phyloP scores from a whole-genome alignment of 345 rosid genomes.

The Cardamine occulta region DNA sequence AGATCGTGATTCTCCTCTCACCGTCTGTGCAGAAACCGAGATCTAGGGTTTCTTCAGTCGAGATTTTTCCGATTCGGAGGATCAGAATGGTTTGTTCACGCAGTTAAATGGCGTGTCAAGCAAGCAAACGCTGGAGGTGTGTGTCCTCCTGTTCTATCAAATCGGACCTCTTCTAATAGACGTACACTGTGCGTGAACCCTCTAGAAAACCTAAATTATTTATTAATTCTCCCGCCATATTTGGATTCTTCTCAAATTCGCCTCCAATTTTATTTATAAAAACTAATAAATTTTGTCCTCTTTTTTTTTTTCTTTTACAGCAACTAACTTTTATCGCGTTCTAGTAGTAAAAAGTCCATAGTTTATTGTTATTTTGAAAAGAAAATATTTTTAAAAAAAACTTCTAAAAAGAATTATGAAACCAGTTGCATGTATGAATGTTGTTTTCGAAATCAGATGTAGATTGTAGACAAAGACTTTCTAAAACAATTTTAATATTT shows the following conservation, averaged over 20 bases:
- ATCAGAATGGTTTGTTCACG: not conserved
- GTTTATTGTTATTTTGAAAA: not conserved
- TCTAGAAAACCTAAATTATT: conserved; percentile 2
- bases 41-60: conserved; percentile 30
- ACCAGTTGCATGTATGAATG: not conserved
- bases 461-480: not conserved
- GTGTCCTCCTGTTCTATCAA: not conserved
- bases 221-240: conserved; percentile 21
- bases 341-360: not conserved
- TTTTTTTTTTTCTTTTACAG: not conserved
- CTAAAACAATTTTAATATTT: not conserved
- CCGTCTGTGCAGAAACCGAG: not conserved
- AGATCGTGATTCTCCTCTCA: not conserved
- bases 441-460: not conserved
- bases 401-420: not conserved
- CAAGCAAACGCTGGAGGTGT: conserved; percentile 21
- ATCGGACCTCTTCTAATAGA: not conserved
- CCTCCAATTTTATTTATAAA: not conserved
- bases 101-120: not conserved
- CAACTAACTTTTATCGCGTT: not conserved
- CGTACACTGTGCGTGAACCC: not conserved
- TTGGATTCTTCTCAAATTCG: conserved; percentile 19
- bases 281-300: not conserved
- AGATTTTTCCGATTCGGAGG: not conserved
- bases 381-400: not conserved